Conservation (phyloP, 2,329 filamentous ascomycete species). For the Atkinsonella texensis region DNA sequence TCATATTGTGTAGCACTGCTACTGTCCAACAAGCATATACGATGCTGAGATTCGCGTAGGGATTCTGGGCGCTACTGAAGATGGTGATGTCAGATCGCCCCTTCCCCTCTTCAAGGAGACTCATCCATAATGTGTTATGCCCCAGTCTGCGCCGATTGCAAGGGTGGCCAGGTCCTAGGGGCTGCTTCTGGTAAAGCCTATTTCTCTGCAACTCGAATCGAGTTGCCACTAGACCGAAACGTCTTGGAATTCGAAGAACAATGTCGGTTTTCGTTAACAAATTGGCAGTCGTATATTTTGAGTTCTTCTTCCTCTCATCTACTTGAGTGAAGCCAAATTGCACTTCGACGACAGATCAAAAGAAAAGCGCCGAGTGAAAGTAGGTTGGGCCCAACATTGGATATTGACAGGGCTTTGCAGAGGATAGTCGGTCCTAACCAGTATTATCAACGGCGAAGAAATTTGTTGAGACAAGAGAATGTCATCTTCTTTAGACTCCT, state of each 20-base stretch:
- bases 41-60: not conserved
- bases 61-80: not conserved
- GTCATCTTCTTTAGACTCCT: constrained; percentile 18
- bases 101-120: not conserved
- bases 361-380: not conserved
- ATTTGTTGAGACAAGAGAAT: not conserved
- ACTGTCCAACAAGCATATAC: not conserved
- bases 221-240: not conserved
- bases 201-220: not conserved
- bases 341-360: not conserved
- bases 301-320: not conserved
- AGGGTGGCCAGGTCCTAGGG: not conserved
- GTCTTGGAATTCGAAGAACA: no score
- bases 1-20: not conserved
- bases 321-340: not conserved
- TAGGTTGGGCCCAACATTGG: not conserved
- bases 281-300: not conserved
- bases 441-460: not conserved
- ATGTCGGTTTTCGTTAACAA: not conserved
- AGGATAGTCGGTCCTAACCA: not conserved
- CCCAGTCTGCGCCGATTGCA: not conserved
- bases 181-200: constrained; percentile 9
- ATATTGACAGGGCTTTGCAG: not conserved
- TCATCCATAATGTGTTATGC: not conserved
- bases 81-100: not conserved